phyloP scores from a whole-genome alignment of 106 monocot genomes.

The Alisma plantagoaquatica region DNA sequence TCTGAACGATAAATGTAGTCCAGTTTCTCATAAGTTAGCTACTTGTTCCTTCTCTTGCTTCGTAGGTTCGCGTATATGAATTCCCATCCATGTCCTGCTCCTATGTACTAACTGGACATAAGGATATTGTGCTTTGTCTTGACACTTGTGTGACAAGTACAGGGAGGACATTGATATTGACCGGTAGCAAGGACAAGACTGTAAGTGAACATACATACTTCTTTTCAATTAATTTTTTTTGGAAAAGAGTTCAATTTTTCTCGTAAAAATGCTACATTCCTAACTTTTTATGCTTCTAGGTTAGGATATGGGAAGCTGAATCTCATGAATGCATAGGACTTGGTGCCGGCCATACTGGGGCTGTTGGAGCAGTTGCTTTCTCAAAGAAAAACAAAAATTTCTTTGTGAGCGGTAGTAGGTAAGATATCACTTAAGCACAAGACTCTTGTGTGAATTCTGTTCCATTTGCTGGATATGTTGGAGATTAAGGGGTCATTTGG shows the following conservation, averaged over 20 bases:
- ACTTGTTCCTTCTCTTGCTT: constrained; percentile 5
- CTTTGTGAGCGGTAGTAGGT: constrained; percentile 96
- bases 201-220: constrained; percentile 33
- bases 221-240: too few relatives aligned
- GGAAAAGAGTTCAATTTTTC: too few relatives aligned
- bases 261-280: too few relatives aligned
- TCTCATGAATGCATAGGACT: constrained; percentile 55
- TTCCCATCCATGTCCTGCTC: constrained; percentile 77
- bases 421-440: constrained; percentile 9
- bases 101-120: constrained; percentile 82
- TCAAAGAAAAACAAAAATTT: constrained; percentile 73
- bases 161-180: constrained; percentile 54
- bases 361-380: constrained; percentile 88
- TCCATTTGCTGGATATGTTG: too few relatives aligned
- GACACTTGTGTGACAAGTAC: constrained; percentile 56
- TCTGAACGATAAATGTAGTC: too few relatives aligned
- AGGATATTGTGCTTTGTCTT: constrained; percentile 77
- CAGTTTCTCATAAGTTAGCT: too few relatives aligned
- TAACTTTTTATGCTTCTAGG: constrained; percentile 24
- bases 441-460: too few relatives aligned
- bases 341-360: constrained; percentile 77
- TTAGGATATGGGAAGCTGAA: constrained; percentile 75
- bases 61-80: constrained; percentile 91
- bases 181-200: constrained; percentile 91
- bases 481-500: too few relatives aligned